Conservation (phyloP, 768 basidiomycete genomes). For the Agaricus blazei region DNA sequence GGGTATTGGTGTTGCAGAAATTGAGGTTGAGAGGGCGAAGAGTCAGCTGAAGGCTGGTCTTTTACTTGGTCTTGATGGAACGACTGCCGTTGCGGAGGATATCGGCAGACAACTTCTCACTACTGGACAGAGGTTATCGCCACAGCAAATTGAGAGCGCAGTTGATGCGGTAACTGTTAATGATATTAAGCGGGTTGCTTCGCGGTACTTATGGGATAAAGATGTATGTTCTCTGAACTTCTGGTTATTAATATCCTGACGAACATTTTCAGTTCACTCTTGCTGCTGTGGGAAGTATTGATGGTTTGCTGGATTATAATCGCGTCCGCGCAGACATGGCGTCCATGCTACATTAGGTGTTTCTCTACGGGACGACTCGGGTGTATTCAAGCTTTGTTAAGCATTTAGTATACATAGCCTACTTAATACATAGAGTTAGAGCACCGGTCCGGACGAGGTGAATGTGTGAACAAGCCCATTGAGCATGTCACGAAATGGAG, state of each 20-base stretch:
- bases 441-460: no score
- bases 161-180: slow-evolving; percentile 84
- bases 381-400: no score
- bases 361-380: not conserved
- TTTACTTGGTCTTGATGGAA: slow-evolving; percentile 88
- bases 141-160: slow-evolving; percentile 89
- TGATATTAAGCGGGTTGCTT: slow-evolving; percentile 91
- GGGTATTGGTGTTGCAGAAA: slow-evolving; percentile 77
- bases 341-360: slow-evolving; percentile 63
- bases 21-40: slow-evolving; percentile 96
- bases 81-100: slow-evolving; percentile 95
- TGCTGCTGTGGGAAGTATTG: slow-evolving; percentile 85
- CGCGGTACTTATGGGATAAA: slow-evolving; percentile 97
- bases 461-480: no score
- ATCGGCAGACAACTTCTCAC: slow-evolving; percentile 98
- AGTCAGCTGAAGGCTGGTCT: slow-evolving; percentile 96
- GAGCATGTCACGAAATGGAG: no score
- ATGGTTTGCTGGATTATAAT: slow-evolving; percentile 94
- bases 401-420: no score
- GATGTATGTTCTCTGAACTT: slow-evolving; percentile 53
- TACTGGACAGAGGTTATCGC: slow-evolving; percentile 83
- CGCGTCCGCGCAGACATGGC: slow-evolving; percentile 83
- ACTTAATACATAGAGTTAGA: no score
- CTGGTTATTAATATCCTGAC: slow-evolving; percentile 10
- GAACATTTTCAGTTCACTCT: slow-evolving; percentile 44